phyloP scores from a whole-genome alignment of 1,284 basidiomycete genomes.

The Exobasidium cylindrosporum region DNA sequence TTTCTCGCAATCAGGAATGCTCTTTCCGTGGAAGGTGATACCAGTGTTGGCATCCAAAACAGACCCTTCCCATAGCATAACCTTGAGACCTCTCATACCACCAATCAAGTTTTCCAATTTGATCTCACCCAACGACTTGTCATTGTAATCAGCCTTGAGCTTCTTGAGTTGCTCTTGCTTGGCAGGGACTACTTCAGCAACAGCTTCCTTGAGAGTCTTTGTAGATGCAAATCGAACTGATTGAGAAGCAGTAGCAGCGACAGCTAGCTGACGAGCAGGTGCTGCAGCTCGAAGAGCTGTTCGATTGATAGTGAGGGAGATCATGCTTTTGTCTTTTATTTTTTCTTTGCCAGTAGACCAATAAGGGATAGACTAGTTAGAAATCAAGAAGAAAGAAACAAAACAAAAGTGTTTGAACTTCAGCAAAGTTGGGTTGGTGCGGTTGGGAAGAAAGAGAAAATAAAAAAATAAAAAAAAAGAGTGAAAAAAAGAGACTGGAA shows the following conservation, averaged over 20 bases:
- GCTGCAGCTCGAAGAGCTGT: conserved; percentile 45
- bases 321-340: too few relatives aligned
- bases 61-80: conserved; percentile 56
- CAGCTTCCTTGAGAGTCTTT: conserved; percentile 51
- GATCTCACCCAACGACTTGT: conserved; percentile 48
- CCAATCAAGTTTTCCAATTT: conserved; percentile 52
- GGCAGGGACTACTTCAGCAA: conserved; percentile 50
- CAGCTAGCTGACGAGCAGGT: conserved; percentile 48
- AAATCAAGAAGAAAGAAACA: too few relatives aligned
- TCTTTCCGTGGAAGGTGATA: conserved; percentile 55
- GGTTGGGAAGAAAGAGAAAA: conserved; percentile 1
- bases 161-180: conserved; percentile 54
- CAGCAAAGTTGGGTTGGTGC: too few relatives aligned
- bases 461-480: too few relatives aligned
- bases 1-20: conserved; percentile 53
- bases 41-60: conserved; percentile 53
- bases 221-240: conserved; percentile 49
- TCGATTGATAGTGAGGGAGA: conserved; percentile 50
- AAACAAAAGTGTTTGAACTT: too few relatives aligned
- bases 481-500: not conserved
- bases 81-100: conserved; percentile 55
- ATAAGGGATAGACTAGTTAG: too few relatives aligned
- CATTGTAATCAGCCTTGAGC: conserved; percentile 51
- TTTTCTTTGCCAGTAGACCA: conserved; percentile 2
- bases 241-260: conserved; percentile 33